Percentiles rank a stretch among this genome's conserved stretches.
Conservation (phyloP, 148 eudicot species). For the Cornus florida region DNA sequence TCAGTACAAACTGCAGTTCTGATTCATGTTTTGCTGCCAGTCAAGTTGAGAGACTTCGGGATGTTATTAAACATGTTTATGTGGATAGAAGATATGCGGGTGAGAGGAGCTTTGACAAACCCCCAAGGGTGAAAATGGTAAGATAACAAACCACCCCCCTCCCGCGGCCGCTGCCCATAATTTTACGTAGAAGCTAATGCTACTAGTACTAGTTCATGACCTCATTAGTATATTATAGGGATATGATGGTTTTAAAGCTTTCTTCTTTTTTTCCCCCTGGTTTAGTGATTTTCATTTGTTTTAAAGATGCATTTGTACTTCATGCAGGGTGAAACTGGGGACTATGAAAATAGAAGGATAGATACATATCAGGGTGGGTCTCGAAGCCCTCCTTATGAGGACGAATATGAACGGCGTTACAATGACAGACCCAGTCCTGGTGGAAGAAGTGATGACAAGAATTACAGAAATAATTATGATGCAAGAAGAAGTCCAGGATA, state of each 20-base stretch:
- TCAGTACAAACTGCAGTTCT: constrained; percentile 11
- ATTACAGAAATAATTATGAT: constrained; percentile 31
- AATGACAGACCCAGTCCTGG: constrained; percentile 80
- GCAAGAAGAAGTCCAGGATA: constrained; percentile 68
- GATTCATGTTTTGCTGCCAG: constrained; percentile 41
- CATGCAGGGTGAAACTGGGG: constrained; percentile 71
- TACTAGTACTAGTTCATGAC: not conserved
- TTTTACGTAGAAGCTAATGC: not conserved
- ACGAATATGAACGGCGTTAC: constrained; percentile 57
- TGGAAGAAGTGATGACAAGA: constrained; percentile 42
- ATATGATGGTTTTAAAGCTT: constrained; percentile 3
- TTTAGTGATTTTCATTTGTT: constrained; percentile 11
- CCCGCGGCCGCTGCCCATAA: not conserved
- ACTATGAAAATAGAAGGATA: constrained; percentile 52
- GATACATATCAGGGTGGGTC: constrained; percentile 64
- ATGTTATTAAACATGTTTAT: constrained; percentile 87
- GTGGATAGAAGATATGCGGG: constrained; percentile 92
- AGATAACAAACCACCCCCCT: not conserved
- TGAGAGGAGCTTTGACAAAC: constrained; percentile 71
- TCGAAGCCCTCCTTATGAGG: constrained; percentile 80
- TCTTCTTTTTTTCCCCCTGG: not conserved
- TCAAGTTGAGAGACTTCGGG: constrained; percentile 77
- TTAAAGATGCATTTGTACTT: constrained; percentile 23
- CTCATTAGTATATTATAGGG: not conserved
- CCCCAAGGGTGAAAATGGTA: constrained; percentile 71